Evolutionary conservation across 2,329 filamentous ascomycete species (phyloP).

Genomic region (Colletotrichum sp.): DNA sequence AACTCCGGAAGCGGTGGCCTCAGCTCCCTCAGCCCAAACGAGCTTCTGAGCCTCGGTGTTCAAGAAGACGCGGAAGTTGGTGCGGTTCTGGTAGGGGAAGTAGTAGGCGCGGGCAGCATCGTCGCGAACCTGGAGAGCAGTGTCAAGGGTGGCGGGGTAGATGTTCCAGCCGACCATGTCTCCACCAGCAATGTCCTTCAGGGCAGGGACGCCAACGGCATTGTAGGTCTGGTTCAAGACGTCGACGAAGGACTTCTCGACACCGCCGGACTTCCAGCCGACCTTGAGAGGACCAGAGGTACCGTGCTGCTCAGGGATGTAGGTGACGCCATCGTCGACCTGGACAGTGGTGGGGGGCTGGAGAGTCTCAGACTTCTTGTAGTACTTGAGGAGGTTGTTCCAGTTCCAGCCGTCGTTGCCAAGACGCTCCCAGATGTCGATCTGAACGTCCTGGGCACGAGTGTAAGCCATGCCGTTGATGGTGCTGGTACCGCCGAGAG

Average conservation of each 20-base stretch:
- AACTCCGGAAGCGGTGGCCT: neutral
- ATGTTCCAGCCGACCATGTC: conserved; percentile 39
- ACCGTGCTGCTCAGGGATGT: conserved; percentile 37
- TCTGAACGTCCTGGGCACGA: conserved; percentile 43
- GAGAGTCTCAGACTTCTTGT: conserved; percentile 46
- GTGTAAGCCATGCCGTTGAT: conserved; percentile 53
- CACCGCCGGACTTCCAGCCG: conserved; percentile 38
- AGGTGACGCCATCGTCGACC: conserved; percentile 34
- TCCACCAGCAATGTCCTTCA: conserved; percentile 42
- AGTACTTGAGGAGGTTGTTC: conserved; percentile 49
- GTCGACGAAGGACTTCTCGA: conserved; percentile 35
- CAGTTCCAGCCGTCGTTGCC: conserved; percentile 52
- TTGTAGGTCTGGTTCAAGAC: conserved; percentile 35
- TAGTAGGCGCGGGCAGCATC: conserved; percentile 48
- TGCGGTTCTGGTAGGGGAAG: conserved; percentile 38
- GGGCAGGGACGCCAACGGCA: conserved; percentile 29
- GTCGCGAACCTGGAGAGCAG: conserved; percentile 37
- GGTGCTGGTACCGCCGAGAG: conserved; percentile 42
- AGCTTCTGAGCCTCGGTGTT: conserved; percentile 11
- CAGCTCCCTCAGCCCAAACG: neutral
- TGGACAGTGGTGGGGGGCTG: conserved; percentile 37
- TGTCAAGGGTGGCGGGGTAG: conserved; percentile 45
- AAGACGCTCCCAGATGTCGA: conserved; percentile 47
- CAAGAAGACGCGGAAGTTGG: conserved; percentile 34
- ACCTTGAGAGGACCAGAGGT: conserved; percentile 36